These are phyloP conservation scores for Monosporascus sp. DNA, from an alignment of 2,329 filamentous ascomycete species.

Conservation along the genomic window DNA sequence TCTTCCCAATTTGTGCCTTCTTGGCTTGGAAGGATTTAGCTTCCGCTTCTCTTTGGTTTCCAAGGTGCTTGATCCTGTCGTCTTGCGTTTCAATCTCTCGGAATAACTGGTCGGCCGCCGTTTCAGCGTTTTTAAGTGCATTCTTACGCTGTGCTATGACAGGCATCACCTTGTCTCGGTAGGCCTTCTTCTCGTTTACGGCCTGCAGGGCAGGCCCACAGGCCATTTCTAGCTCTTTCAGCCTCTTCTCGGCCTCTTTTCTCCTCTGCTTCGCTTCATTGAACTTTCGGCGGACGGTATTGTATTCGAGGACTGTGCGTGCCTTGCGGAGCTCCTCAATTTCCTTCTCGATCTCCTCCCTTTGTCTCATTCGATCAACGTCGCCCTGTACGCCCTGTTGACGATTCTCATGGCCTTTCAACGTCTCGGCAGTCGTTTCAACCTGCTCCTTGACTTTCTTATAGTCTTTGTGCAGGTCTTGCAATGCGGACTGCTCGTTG, in stretches of 20 bases:
- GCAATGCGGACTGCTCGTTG: constrained; percentile 70
- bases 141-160: constrained; percentile 50
- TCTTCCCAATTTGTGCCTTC: constrained; percentile 29
- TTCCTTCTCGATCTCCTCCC: constrained; percentile 60
- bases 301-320: constrained; percentile 61
- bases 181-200: constrained; percentile 64
- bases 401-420: constrained; percentile 64
- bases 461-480: constrained; percentile 62
- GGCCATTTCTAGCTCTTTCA: constrained; percentile 53
- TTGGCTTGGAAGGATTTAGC: constrained; percentile 43
- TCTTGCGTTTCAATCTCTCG: constrained; percentile 28
- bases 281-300: constrained; percentile 43
- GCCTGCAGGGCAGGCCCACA: constrained; percentile 63
- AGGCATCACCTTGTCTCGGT: constrained; percentile 51
- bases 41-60: constrained; percentile 44
- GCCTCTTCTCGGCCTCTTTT: constrained; percentile 48
- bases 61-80: constrained; percentile 38
- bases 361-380: constrained; percentile 75
- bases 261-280: constrained; percentile 49
- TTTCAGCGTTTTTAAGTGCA: constrained; percentile 49
- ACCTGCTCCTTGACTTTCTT: constrained; percentile 56
- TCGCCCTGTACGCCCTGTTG: constrained; percentile 73
- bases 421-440: constrained; percentile 52
- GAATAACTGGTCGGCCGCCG: constrained; percentile 39
- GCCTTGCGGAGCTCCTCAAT: constrained; percentile 61